Base-by-base conservation (phyloP, 2,329 filamentous ascomycete genomes). In the Mycogone perniciosa region DNA sequence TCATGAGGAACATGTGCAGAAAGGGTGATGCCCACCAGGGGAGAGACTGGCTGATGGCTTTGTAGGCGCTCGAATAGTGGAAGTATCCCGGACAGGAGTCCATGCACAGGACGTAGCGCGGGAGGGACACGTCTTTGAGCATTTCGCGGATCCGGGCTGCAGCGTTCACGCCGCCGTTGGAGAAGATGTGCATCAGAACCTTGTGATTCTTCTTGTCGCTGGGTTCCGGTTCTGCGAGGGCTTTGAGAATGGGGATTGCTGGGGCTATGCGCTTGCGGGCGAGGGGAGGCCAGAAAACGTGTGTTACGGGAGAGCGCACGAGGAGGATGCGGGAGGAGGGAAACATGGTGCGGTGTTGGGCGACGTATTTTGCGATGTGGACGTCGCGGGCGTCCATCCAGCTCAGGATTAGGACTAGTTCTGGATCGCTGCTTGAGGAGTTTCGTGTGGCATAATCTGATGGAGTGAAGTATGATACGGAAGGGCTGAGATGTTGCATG, bases 351-450 rank as follows among this genome's bases (percentile, higher is more conserved):
- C 73, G 73, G 60, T 79, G 72, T 29, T 66, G 64, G 4, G 66
- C 58, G 30, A 76, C 67, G 59, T 80, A 80, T 57, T 80, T 80
- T 56, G 69, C 68, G 41, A 80, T 72, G 59, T 80, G 75, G 6
- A 62, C 60, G 37, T 76, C 71, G n/a, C 61, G 67, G 7, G 77
- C 76, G 41, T 69, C 72, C 69, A 78, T 76, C 77, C 77, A 80
- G 6, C 70, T 65, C 34, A 72, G 68, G 34, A 80, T 44, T 27
- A 79, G 55, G 50, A 80, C 68, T 34, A 80, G 68, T 48, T 71
- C 71, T 9, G 77, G 76, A 7, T 67, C 59, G 31, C 10, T 13
- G 7, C 9, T 30, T 1, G 43, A 7, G n/a, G 7, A 6, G 43
- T 5, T 29, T 9, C 9, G 3, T 6, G 7, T 5, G 13, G 34